phyloP scores from a whole-genome alignment of 257 asterid species.

The Solanum tacnaense region DNA sequence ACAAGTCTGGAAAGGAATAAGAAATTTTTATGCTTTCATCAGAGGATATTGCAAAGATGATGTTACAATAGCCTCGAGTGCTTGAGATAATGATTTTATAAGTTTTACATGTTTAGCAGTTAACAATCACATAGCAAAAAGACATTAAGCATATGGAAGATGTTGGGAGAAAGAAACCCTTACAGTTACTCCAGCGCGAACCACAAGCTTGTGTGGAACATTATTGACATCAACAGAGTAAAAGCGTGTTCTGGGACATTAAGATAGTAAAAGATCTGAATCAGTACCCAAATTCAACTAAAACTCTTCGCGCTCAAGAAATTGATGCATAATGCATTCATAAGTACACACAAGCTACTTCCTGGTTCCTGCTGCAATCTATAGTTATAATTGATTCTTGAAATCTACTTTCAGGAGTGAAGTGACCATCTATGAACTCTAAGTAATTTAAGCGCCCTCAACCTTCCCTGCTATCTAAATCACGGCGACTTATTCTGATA shows the following conservation, averaged over 20 bases:
- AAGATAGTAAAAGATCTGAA: neutral
- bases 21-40: neutral
- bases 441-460: neutral
- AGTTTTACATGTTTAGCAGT: neutral
- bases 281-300: neutral
- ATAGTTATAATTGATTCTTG: neutral
- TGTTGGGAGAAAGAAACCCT: conserved; percentile 22
- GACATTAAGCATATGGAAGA: neutral
- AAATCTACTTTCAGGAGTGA: neutral
- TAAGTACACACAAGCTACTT: neutral
- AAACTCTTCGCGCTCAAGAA: neutral
- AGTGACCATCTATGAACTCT: neutral
- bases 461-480: neutral
- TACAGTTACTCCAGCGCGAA: conserved; percentile 82
- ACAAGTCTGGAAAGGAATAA: neutral
- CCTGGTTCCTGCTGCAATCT: neutral
- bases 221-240: conserved; percentile 71
- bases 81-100: neutral
- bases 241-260: conserved; percentile 55
- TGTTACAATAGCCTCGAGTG: neutral
- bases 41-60: neutral
- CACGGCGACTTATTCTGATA: neutral
- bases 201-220: conserved; percentile 76
- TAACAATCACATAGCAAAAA: neutral
- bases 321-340: neutral